Percentiles rank a stretch among this genome's conserved stretches.
Evolutionary conservation across 139 green algal species (phyloP).

Genomic region (Deuterostichococcus epilithicus): DNA sequence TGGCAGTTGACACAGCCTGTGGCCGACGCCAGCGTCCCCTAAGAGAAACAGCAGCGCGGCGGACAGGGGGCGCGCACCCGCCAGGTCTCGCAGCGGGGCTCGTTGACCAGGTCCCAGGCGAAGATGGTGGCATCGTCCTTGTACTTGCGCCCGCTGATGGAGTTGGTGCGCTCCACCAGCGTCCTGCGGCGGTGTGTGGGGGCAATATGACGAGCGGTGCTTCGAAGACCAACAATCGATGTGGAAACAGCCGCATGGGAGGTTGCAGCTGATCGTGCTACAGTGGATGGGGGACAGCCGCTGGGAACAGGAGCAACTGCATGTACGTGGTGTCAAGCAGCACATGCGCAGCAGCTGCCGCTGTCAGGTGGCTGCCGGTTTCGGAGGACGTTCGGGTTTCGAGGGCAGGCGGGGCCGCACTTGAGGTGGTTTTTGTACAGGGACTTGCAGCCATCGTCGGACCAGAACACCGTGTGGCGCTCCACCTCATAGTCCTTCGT

Average conservation of each 20-base stretch:
- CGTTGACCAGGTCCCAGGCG: constrained; percentile 75
- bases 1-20: too few species aligned
- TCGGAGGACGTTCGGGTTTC: too few species aligned
- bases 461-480: constrained; percentile 63
- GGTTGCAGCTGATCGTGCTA: too few species aligned
- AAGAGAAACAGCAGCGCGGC: not conserved
- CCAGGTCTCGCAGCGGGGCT: constrained; percentile 62
- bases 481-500: constrained; percentile 29
- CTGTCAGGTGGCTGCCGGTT: too few species aligned
- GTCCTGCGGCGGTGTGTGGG: constrained; percentile 12
- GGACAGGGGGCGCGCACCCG: not conserved
- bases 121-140: constrained; percentile 69
- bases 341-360: too few species aligned
- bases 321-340: too few species aligned
- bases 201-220: too few species aligned
- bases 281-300: too few species aligned
- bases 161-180: constrained; percentile 37
- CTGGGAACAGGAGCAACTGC: constrained; percentile 4
- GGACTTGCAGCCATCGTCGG: constrained; percentile 34
- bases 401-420: too few species aligned
- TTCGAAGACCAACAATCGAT: too few species aligned
- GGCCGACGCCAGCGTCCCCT: too few species aligned
- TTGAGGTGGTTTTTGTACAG: constrained; percentile 66
- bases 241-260: too few species aligned
- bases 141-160: constrained; percentile 47